A percentile compares a stretch with the other conserved stretches of the same genome.
These are phyloP conservation scores for Penicillium soppii DNA, from an alignment of 495 filamentous ascomycete species.

Conservation along the genomic window DNA sequence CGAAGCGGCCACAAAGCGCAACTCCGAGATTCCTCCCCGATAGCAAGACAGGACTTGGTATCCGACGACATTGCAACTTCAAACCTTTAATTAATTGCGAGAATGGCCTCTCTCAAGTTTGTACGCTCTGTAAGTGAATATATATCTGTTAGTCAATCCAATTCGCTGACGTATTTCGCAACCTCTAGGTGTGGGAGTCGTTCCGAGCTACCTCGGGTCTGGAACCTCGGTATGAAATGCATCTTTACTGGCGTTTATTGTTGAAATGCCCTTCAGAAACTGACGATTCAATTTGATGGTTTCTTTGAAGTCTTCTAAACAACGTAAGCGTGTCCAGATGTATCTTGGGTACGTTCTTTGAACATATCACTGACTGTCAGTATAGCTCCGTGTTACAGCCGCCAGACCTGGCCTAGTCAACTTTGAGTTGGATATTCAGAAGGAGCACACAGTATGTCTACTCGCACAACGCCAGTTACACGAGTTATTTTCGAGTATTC, in stretches of 20 bases:
- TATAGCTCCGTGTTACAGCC: slow-evolving; percentile 71
- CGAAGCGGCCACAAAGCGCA: slow-evolving; percentile 35
- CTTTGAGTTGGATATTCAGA: slow-evolving; percentile 82
- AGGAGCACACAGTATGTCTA: slow-evolving; percentile 77
- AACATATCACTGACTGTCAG: slow-evolving; percentile 1
- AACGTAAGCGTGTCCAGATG: slow-evolving; percentile 25
- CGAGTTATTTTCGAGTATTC: no score
- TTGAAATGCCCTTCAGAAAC: neutral
- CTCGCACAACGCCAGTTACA: no score
- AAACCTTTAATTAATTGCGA: neutral
- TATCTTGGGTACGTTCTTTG: neutral
- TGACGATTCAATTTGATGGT: neutral
- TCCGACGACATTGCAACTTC: neutral
- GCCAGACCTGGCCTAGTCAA: slow-evolving; percentile 77
- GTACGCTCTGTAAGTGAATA: slow-evolving; percentile 53
- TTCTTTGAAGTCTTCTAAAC: slow-evolving; percentile 38
- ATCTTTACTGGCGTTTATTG: neutral
- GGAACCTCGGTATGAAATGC: slow-evolving; percentile 69
- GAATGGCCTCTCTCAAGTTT: slow-evolving; percentile 61
- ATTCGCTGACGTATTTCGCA: neutral
- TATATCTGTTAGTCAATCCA: no score
- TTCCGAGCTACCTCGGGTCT: slow-evolving; percentile 81
- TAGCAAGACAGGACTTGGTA: slow-evolving; percentile 1
- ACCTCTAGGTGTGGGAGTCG: slow-evolving; percentile 69
- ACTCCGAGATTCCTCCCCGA: slow-evolving; percentile 30